Conservation (phyloP, 768 basidiomycete species). For the Daedaleopsis nitida region DNA sequence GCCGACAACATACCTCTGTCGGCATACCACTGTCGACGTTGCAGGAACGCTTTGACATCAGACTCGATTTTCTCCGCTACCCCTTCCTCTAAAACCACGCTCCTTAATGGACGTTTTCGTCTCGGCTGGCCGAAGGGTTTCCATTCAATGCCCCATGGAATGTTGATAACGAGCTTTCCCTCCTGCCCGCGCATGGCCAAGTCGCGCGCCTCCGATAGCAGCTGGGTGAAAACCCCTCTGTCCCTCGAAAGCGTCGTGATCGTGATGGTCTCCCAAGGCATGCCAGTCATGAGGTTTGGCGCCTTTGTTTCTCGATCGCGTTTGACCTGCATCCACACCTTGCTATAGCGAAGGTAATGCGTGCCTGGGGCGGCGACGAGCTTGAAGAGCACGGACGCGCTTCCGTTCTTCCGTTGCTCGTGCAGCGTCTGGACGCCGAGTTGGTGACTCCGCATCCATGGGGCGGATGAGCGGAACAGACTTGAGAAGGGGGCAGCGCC, state of each 20-base stretch:
- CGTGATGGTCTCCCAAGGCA: constrained; percentile 97
- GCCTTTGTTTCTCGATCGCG: constrained; percentile 93
- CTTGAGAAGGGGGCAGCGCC: constrained; percentile 31
- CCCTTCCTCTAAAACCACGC: constrained; percentile 84
- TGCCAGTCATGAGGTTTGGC: constrained; percentile 87
- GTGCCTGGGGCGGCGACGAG: constrained; percentile 96
- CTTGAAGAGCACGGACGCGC: constrained; percentile 84
- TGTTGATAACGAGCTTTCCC: constrained; percentile 94
- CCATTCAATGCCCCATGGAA: constrained; percentile 98
- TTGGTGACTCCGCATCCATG: constrained; percentile 81
- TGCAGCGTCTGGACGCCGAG: constrained; percentile 92
- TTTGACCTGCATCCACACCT: constrained; percentile 98
- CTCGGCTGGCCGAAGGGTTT: constrained; percentile 92
- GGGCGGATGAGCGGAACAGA: constrained; percentile 25
- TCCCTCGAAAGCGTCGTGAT: constrained; percentile 91
- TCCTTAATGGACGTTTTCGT: constrained; percentile 79
- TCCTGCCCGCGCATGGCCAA: constrained; percentile 84
- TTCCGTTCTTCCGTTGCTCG: constrained; percentile 89
- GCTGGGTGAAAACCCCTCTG: constrained; percentile 71
- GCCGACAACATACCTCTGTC: constrained; percentile 76
- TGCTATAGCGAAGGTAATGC: constrained; percentile 88
- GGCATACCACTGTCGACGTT: constrained; percentile 90
- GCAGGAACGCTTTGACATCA: constrained; percentile 83
- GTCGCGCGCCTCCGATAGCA: constrained; percentile 89
- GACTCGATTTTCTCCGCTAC: constrained; percentile 81